Conservation (phyloP, 2,329 filamentous ascomycete species). For the Tolypocladium inflatum region DNA sequence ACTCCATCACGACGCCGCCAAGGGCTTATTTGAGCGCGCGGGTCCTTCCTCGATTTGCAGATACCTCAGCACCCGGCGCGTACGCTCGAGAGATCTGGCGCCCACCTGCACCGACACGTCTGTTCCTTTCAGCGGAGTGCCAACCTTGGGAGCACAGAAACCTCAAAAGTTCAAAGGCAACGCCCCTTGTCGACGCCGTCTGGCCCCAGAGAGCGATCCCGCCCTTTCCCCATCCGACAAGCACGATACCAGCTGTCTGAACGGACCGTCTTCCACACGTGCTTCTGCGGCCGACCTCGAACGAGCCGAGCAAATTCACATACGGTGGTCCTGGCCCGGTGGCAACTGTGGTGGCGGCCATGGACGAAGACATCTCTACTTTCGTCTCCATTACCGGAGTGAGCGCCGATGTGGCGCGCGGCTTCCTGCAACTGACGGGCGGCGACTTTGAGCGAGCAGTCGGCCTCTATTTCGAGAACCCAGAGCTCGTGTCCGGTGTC, state of each 20-base stretch:
- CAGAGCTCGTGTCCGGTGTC: constrained; percentile 47
- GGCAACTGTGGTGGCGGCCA: constrained; percentile 18
- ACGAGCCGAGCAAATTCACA: background rate
- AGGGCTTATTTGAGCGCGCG: background rate
- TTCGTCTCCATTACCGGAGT: constrained; percentile 79
- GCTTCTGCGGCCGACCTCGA: background rate
- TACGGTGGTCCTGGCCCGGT: background rate
- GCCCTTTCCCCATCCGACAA: background rate
- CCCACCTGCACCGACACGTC: background rate
- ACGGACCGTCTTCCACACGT: background rate
- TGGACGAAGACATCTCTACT: constrained; percentile 65
- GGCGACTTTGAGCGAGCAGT: constrained; percentile 79
- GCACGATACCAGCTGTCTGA: background rate
- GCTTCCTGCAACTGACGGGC: constrained; percentile 79
- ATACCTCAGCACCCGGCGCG: background rate
- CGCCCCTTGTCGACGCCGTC: too few relatives aligned
- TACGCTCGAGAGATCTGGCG: background rate
- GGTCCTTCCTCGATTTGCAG: background rate
- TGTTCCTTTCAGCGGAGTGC: background rate
- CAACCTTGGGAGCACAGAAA: background rate
- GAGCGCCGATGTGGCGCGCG: constrained; percentile 61
- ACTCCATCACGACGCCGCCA: background rate
- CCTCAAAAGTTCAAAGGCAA: background rate
- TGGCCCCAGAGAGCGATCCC: background rate
- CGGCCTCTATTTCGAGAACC: constrained; percentile 82